phyloP scores from a whole-genome alignment of 1,284 basidiomycete species.

The Termitomyces sp. region DNA sequence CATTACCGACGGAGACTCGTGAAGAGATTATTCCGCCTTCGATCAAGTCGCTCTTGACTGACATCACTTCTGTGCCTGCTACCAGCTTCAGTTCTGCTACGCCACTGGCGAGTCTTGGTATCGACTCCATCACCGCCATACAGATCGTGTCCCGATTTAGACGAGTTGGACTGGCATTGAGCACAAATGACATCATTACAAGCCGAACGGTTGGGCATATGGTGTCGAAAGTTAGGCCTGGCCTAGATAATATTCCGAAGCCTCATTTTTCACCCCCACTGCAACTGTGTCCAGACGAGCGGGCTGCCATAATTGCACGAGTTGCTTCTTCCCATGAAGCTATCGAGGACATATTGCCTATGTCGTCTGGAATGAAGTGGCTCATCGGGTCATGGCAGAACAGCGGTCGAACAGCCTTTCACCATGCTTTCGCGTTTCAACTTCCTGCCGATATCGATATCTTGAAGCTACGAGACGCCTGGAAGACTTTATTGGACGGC shows the following conservation, averaged over 20 bases:
- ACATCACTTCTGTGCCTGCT: constrained; percentile 19
- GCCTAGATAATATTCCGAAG: not conserved
- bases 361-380: constrained; percentile 36
- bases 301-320: constrained; percentile 16
- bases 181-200: constrained; percentile 37
- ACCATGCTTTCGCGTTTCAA: constrained; percentile 41
- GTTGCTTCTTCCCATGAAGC: constrained; percentile 15
- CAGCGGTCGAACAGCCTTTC: constrained; percentile 38
- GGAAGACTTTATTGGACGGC: constrained; percentile 32
- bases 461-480: constrained; percentile 30
- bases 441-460: constrained; percentile 29
- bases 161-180: constrained; percentile 31
- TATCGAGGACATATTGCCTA: constrained; percentile 21
- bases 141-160: constrained; percentile 39
- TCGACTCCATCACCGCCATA: constrained; percentile 53
- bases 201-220: constrained; percentile 37
- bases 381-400: constrained; percentile 41
- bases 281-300: constrained; percentile 15
- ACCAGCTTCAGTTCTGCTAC: constrained; percentile 27
- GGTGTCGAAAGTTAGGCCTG: constrained; percentile 16
- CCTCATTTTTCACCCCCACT: not conserved
- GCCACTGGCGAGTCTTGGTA: constrained; percentile 37
- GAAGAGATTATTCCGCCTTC: not conserved
- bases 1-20: not conserved
- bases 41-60: constrained; percentile 15